Base-by-base conservation (phyloP, 805 yeast species). In the Starmerella khaoyaiensis region DNA sequence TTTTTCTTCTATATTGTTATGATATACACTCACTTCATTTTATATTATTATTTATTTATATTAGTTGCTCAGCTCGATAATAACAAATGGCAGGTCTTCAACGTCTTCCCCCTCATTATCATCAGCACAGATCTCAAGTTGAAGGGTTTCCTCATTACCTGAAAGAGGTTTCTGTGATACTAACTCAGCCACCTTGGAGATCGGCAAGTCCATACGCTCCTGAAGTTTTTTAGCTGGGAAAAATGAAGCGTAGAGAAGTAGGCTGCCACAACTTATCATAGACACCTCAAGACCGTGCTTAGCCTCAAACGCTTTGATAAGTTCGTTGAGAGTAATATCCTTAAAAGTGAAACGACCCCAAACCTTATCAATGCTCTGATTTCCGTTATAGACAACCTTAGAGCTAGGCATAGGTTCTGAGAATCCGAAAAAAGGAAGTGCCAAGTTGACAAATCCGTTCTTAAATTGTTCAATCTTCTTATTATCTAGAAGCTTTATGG, bases 381-480 rank as follows among this genome's bases (percentile, higher is more conserved):
- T 70, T 35, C 60, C 68, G 52, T 84, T 84, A 61, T 84, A 86
- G 56, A 77, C 73, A 40, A 80, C 79, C 61, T 80, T 76, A 32
- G 79, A 72, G 26, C 95, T 82, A 33, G 76, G 77, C 52, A 90
- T 75, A 36, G 98, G 98, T 63, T 90, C 98, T 9, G 95, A 82
- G 58, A 90, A 90, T 6, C 94, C 97, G 56, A 90, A 74, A 66
- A 90, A 90, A 44, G 98, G 97, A 45, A 90, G 69, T 2, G 95
- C 95, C 61, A 90, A 65, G 57, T 83, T 83, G 45, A 83, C 71
- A 52, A 84, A 86, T 3, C 98, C 96, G 58, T 90, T 87, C 64
- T 82, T 86, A 63, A 76, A 86, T 47, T 76, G 75, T 57, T 86
- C 96, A 49, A 87, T 69, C 48, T 76, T 75, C 54, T 77, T 74